Conservation (phyloP, 495 filamentous ascomycete genomes). For the Penicillium ochrochloron region DNA sequence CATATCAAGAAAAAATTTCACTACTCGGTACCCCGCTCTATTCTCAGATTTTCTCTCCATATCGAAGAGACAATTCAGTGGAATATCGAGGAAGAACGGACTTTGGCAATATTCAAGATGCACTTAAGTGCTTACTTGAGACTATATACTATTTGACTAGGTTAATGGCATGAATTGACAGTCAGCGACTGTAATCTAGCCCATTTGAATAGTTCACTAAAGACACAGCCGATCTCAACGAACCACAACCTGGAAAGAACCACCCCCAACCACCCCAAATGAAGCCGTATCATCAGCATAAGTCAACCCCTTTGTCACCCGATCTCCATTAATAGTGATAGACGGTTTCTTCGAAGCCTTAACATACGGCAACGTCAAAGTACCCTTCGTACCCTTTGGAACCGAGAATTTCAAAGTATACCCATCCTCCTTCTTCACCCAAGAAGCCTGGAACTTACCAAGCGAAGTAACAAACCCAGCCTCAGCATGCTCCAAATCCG, state of each 20-base stretch:
- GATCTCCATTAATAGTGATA: constrained; percentile 37
- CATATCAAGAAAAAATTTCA: neutral
- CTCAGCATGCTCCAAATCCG: constrained; percentile 52
- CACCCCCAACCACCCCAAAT: constrained; percentile 31
- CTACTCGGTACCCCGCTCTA: too few relatives aligned
- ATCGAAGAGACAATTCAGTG: too few relatives aligned
- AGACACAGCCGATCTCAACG: neutral
- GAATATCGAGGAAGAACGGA: too few relatives aligned
- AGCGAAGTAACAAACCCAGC: constrained; percentile 61
- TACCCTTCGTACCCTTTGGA: constrained; percentile 53
- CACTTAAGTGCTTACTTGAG: too few relatives aligned
- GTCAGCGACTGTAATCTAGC: neutral
- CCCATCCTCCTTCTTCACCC: constrained; percentile 36
- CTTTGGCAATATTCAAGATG: neutral
- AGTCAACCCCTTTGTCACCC: constrained; percentile 24
- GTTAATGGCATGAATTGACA: neutral
- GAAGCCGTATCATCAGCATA: constrained; percentile 31
- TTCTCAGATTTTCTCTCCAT: too few relatives aligned
- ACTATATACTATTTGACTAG: too few relatives aligned
- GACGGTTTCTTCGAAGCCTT: constrained; percentile 28
- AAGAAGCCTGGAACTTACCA: constrained; percentile 54
- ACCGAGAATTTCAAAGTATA: constrained; percentile 44
- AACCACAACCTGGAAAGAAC: constrained; percentile 37
- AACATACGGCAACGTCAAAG: constrained; percentile 41
- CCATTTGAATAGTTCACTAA: neutral